These are phyloP conservation scores for Diutina scorzettiae DNA, from an alignment of 1,139 yeast genomes.

Conservation along the genomic window DNA sequence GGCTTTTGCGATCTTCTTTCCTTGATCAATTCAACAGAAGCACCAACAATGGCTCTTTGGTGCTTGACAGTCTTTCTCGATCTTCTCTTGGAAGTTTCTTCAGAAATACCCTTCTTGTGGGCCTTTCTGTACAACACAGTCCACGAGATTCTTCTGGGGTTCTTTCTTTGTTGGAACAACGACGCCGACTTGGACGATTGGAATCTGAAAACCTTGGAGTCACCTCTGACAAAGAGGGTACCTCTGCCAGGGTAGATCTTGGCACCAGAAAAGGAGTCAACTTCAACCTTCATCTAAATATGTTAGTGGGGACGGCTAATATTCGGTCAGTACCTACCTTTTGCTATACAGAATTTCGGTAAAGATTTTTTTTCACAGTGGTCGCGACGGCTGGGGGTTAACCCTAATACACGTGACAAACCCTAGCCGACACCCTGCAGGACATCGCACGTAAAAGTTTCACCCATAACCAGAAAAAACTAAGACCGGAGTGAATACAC, in stretches of 20 bases:
- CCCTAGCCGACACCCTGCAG: background rate
- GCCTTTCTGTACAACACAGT: conserved; percentile 99
- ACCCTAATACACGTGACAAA: conserved; percentile 1
- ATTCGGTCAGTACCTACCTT: conserved; percentile 4
- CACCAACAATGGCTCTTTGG: conserved; percentile 99
- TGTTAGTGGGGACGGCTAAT: conserved; percentile 3
- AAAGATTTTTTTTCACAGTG: conserved; percentile 2
- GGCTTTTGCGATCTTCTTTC: conserved; percentile 96
- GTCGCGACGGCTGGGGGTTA: background rate
- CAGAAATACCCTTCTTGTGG: conserved; percentile 99
- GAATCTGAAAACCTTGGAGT: conserved; percentile 99
- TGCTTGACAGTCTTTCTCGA: conserved; percentile 94
- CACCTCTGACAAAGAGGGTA: conserved; percentile 98
- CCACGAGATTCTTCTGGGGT: conserved; percentile 99
- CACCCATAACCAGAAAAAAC: conserved; percentile 3
- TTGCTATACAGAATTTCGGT: background rate
- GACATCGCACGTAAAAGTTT: background rate
- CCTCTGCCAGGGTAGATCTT: conserved; percentile 99
- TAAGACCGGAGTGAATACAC: conserved; percentile 93
- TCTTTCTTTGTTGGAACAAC: conserved; percentile 98
- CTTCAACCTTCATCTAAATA: conserved; percentile 84
- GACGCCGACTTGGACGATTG: conserved; percentile 96
- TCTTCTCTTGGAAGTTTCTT: conserved; percentile 96
- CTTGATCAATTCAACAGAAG: conserved; percentile 94
- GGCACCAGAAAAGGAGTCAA: conserved; percentile 98